Evolutionary conservation across 192 early-diverging fungal genomes (phyloP), one percentile per base, ranked within the genome.

Genomic region (Blastocladiella britannica): DNA sequence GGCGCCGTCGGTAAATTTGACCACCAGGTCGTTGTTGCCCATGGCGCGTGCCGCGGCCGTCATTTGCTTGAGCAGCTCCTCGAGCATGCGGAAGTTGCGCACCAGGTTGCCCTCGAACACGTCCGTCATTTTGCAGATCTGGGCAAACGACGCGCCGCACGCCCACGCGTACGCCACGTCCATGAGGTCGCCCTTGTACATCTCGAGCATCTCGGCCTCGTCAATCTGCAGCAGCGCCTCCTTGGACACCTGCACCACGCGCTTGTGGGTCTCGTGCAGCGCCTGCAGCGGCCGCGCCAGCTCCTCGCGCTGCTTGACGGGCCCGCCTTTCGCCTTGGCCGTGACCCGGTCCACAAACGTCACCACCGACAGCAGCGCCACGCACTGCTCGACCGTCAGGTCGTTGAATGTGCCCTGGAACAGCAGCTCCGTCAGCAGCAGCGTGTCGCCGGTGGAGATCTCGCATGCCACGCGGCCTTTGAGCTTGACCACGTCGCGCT

Each of bases 391-490:
- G 2, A 82, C 78, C 0, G 82, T 79, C 63, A 97, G 70, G 54
- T 95, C 91, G 59, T 91, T 93, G 68, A 97, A 95, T 5, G 89
- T 86, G 55, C 91, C 88, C 63, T 91, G 84, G 71, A 97, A 87
- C 28, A 97, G 86, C 81, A 97, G 82, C 75, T 97, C 94, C 0
- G 91, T 93, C 60, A 97, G 73, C 58, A 95, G 61, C 52, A 97
- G 70, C 70, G 93, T 91, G 70, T 95, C 91, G 9, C 91, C 94
- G 8, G 85, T 76, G 15, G 84, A 86, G 53, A 97, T 88, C 70
- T 97, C 91, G 62, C 94, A 97, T 4, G 94, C 94, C 5, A 97
- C 94, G 23, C 91, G 83, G 43, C 94, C 94, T 70, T 97, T 97
- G 73, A 95, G 82, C 57, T 92, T 87, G 61, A 97, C 86, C 6